phyloP scores from a whole-genome alignment of 441 rosid genomes.

The Gossypium schwendimanii region DNA sequence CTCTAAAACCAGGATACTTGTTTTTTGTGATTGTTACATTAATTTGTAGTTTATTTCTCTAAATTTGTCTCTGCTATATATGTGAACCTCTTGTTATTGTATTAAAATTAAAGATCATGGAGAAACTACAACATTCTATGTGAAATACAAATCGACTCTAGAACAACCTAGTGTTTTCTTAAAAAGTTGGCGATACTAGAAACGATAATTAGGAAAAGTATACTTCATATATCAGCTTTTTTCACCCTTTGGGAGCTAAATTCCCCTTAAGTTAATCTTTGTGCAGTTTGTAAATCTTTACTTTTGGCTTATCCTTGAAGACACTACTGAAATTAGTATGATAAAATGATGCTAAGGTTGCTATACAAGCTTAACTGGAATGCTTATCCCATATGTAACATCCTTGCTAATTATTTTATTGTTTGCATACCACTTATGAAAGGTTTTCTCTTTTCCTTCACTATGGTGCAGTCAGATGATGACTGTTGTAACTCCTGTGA shows the following conservation, averaged over 20 bases:
- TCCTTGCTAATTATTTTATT: neutral
- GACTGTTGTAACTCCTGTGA: slow-evolving; percentile 88
- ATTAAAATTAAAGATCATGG: neutral
- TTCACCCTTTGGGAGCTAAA: neutral
- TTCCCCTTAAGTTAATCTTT: neutral
- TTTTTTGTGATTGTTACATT: neutral
- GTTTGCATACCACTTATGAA: neutral
- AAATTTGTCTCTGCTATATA: neutral
- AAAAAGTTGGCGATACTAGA: neutral
- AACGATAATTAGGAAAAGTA: neutral
- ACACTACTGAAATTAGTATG: neutral
- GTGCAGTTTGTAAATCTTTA: neutral
- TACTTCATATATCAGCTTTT: neutral
- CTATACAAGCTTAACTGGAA: neutral
- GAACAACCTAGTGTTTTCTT: neutral
- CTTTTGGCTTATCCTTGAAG: neutral
- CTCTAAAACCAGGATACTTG: neutral
- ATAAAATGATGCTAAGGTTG: slow-evolving; percentile 2
- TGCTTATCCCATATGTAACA: slow-evolving; percentile 4
- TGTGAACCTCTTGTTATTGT: neutral
- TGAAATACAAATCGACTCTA: neutral
- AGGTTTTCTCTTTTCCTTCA: neutral
- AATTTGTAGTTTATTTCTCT: neutral
- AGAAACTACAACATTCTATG: neutral
- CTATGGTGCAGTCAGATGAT: slow-evolving; percentile 58